Conservation (phyloP, 2,329 filamentous ascomycete genomes). For the Botrytis pseudocinerea region DNA sequence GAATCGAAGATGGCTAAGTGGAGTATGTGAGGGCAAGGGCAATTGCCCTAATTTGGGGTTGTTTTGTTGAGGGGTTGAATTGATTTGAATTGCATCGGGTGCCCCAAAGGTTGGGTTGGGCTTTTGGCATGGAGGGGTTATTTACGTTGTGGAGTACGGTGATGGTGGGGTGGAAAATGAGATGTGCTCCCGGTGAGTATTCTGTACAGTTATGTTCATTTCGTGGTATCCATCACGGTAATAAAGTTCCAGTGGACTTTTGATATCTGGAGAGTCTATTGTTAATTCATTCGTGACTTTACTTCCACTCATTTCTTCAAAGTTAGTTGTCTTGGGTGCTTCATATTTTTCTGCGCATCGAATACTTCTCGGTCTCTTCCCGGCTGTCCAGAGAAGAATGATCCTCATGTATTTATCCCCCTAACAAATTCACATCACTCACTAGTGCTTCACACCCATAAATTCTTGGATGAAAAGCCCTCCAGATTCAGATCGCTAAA, state of each 20-base stretch:
- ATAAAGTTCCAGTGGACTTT: background rate
- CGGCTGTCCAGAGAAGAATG: background rate
- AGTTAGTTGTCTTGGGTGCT: too few species aligned
- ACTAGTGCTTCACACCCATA: background rate
- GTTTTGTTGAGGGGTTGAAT: slow-evolving; percentile 3
- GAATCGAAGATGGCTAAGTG: background rate
- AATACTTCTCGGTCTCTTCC: background rate
- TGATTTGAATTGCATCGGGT: background rate
- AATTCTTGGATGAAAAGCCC: rapidly evolving
- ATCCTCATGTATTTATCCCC: too few species aligned
- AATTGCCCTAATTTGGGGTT: slow-evolving; percentile 1
- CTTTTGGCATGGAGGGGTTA: background rate
- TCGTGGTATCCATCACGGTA: too few species aligned
- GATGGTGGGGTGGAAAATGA: background rate
- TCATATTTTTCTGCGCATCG: too few species aligned
- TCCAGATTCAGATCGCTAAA: background rate
- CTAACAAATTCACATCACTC: too few species aligned
- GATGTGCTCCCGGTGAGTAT: background rate
- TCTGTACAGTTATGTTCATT: background rate
- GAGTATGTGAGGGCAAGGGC: background rate
- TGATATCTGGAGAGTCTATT: background rate
- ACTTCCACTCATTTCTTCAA: too few species aligned
- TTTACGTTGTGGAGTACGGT: background rate
- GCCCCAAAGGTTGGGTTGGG: background rate
- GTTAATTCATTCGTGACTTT: background rate